A percentile compares a stretch with the other conserved stretches of the same genome.
These are phyloP conservation scores for Toxoplasma gondii DNA, from an alignment of 169 alveolate species.

Conservation along the genomic window DNA sequence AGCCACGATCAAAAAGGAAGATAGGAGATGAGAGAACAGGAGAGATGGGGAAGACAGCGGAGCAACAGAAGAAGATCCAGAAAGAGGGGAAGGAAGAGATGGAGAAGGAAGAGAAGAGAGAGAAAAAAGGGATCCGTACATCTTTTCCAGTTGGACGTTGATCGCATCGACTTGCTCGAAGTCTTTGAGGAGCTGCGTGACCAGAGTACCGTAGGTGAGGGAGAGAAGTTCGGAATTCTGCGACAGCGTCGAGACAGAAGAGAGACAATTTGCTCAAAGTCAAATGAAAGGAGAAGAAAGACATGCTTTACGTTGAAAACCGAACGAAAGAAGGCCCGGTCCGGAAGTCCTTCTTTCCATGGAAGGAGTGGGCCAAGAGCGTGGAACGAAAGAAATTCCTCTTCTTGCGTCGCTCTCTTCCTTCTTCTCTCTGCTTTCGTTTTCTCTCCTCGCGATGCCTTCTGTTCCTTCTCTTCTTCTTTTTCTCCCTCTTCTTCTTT, in stretches of 20 bases:
- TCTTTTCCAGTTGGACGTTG: slow-evolving; percentile 66
- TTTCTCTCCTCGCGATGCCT: too few species aligned
- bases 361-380: background rate
- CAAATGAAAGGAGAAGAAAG: background rate
- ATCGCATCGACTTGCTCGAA: slow-evolving; percentile 69
- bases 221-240: slow-evolving; percentile 70
- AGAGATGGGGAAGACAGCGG: too few species aligned
- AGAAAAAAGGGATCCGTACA: slow-evolving; percentile 1
- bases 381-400: too few species aligned
- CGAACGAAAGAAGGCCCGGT: background rate
- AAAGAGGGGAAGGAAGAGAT: too few species aligned
- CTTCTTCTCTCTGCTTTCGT: background rate
- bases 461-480: too few species aligned
- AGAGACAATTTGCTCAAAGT: background rate
- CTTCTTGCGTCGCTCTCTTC: background rate
- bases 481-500: too few species aligned
- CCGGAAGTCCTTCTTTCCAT: background rate
- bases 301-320: too few species aligned
- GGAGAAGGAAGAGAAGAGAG: too few species aligned
- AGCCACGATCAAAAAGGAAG: too few species aligned
- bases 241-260: background rate
- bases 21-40: too few species aligned
- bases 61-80: too few species aligned
- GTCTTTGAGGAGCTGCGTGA: slow-evolving; percentile 75
- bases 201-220: slow-evolving; percentile 73